phyloP scores from a whole-genome alignment of 2,329 filamentous ascomycete species.

The Apiospora malaysiana region DNA sequence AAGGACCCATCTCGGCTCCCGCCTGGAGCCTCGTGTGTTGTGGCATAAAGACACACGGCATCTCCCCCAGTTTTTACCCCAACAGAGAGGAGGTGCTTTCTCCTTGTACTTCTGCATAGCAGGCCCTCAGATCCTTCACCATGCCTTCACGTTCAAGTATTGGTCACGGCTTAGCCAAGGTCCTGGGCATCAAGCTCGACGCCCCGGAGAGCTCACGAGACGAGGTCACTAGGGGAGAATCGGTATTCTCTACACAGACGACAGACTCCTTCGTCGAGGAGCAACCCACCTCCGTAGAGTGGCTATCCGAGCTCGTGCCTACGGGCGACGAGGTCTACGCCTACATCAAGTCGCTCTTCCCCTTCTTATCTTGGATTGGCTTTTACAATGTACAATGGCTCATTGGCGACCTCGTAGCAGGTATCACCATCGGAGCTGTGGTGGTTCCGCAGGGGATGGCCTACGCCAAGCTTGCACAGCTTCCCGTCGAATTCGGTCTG shows the following conservation, averaged over 20 bases:
- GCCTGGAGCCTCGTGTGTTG: conserved; percentile 6
- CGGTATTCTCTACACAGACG: conserved; percentile 74
- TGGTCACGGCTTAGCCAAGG: conserved; percentile 78
- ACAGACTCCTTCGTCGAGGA: conserved; percentile 83
- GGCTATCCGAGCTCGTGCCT: conserved; percentile 70
- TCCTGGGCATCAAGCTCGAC: conserved; percentile 81
- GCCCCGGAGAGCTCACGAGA: conserved; percentile 65
- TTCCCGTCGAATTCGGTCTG: conserved; percentile 83
- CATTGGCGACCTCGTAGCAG: conserved; percentile 85
- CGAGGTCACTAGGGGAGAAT: conserved; percentile 77
- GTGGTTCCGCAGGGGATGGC: conserved; percentile 98
- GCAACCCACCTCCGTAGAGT: conserved; percentile 77
- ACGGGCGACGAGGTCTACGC: conserved; percentile 54
- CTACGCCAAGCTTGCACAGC: conserved; percentile 81
- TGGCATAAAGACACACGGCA: background rate
- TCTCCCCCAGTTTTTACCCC: background rate
- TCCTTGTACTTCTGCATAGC: background rate
- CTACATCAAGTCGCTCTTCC: conserved; percentile 79
- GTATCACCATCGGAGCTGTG: conserved; percentile 63
- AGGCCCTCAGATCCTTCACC: background rate
- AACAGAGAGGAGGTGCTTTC: background rate
- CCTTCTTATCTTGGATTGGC: conserved; percentile 86
- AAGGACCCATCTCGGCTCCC: background rate
- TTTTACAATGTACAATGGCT: conserved; percentile 93
- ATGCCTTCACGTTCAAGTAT: conserved; percentile 60